A percentile compares a stretch with the other conserved stretches of the same genome.
Evolutionary conservation across 208 protist genomes (phyloP).

Genomic region (Trypanosoma melophagium): DNA sequence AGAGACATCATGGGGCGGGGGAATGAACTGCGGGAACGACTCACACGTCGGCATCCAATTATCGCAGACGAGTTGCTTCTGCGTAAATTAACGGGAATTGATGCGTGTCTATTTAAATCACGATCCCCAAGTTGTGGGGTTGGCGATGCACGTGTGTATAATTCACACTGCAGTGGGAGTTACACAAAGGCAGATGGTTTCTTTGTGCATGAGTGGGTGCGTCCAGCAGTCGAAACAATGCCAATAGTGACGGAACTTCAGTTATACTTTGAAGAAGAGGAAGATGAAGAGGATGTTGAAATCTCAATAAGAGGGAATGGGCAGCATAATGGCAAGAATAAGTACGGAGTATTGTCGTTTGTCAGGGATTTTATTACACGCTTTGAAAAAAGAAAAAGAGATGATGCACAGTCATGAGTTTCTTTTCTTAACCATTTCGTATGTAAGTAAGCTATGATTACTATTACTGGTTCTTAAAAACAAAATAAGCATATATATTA

Average conservation of each 20-base stretch:
- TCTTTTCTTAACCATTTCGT: neutral
- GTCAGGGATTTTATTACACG: slow-evolving; percentile 16
- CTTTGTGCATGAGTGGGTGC: slow-evolving; percentile 49
- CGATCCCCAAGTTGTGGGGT: slow-evolving; percentile 83
- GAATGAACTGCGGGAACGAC: neutral
- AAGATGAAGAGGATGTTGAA: neutral
- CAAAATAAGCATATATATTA: too few relatives aligned
- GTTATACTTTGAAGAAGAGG: slow-evolving; percentile 21
- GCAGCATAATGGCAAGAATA: neutral
- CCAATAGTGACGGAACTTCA: slow-evolving; percentile 29
- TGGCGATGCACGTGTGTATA: slow-evolving; percentile 66
- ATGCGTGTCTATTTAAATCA: slow-evolving; percentile 75
- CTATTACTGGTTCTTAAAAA: too few relatives aligned
- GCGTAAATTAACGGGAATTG: slow-evolving; percentile 22
- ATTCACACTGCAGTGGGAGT: neutral
- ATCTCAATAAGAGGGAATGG: neutral
- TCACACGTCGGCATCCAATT: slow-evolving; percentile 6
- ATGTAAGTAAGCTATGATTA: too few relatives aligned
- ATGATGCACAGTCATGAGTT: neutral
- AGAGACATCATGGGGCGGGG: neutral
- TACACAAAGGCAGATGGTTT: slow-evolving; percentile 61
- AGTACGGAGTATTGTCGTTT: slow-evolving; percentile 11
- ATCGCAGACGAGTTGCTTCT: slow-evolving; percentile 18
- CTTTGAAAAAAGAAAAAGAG: slow-evolving; percentile 10
- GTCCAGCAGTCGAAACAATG: neutral